Base-by-base conservation (phyloP, 73 alveolate species). In the Symbiodinium natans region DNA sequence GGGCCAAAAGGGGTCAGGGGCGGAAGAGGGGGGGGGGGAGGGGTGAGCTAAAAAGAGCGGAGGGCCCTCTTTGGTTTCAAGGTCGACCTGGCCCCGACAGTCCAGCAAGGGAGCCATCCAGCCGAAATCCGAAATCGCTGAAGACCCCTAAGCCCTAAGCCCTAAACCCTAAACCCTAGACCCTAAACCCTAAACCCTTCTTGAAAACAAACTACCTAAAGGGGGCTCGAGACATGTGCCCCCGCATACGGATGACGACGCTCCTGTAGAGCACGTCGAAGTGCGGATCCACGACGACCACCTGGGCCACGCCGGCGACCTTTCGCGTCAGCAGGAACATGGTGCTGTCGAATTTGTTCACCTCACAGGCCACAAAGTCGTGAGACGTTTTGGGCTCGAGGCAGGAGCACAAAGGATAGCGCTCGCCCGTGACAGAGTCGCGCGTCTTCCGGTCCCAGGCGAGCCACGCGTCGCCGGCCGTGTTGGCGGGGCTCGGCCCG, bases 331-430 rank as follows among this genome's bases (percentile, higher is more conserved):
- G 25, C 27, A 74, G 42, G 29, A 11, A 31, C 84, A 74, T 74
- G 33, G 27, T 74, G 84, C 43, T 33, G 31, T 74, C 84, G 29
- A 74, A 74, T 43, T 74, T 74, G 84, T 74, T 74, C n/a, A 74
- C 42, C 84, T 74, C 84, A 29, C 84, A 33, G 43, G 23, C n/a
- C 43, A 34, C 43, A 29, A 17, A 34, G 42, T 74, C 84, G 9
- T 34, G 31, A 29, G 29, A 34, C 29, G 42, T n/a, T 43, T 74
- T 74, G 43, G 84, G 84, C 84, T 74, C 84, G 43, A 23, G 84
- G 84, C 84, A 74, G 41, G 29, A 10, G 84, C 84, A 74, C n/a
- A 74, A 29, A 11, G 40, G 84, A 34, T 33, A 74, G 27, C 40
- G 84, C 42, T 33, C 42, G 13, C 84, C 84, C 27, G 84, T 33